Evolutionary conservation across 768 basidiomycete genomes (phyloP), one percentile per base, ranked within the genome.

Genomic region (Phaeolepiota aurea): DNA sequence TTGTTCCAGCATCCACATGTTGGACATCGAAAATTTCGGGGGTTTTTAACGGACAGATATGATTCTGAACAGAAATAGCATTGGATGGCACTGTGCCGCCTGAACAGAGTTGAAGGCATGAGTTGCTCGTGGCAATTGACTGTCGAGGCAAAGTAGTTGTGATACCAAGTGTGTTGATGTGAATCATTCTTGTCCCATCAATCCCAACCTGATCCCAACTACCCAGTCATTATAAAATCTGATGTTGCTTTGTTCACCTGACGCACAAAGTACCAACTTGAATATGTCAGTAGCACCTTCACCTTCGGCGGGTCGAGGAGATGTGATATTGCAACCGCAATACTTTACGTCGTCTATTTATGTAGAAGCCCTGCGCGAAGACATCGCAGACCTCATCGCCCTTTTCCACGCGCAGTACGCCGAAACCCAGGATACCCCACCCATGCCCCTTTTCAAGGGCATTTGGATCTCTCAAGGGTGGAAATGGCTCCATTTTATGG

Each of bases 261-360:
- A n/a, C n/a, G n/a, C n/a, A n/a, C n/a, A n/a, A n/a, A n/a, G n/a
- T n/a, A n/a, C n/a, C n/a, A n/a, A 28, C 31, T 42, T 25, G 33
- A 30, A 20, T 18, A 54, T 57, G 53, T 51, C 46, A 15, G 32
- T 48, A 40, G 43, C 46, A 5, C 74, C 80, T 20, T 68, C 77
- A 13, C 76, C 81, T 14, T 76, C 81, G 15, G 65, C 69, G 11
- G 50, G 60, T 37, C 74, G 81, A 11, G 82, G 86, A 9, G 74
- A 79, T 16, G 56, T 80, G 46, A 61, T 73, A 28, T 59, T 89
- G 7, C 87, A 88, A 51, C 85, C 84, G 1, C 64, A 69, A 14
- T 89, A 83, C 57, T 90, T 87, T 54, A 82, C 85, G 0, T 88
- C 86, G 2, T 84, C 83, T 0, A 52, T 82, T 16, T 90, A 80